A percentile compares a stretch with the other conserved stretches of the same genome.
These are phyloP conservation scores for Candida parachauliodes DNA, from an alignment of 805 yeast species.

Conservation along the genomic window DNA sequence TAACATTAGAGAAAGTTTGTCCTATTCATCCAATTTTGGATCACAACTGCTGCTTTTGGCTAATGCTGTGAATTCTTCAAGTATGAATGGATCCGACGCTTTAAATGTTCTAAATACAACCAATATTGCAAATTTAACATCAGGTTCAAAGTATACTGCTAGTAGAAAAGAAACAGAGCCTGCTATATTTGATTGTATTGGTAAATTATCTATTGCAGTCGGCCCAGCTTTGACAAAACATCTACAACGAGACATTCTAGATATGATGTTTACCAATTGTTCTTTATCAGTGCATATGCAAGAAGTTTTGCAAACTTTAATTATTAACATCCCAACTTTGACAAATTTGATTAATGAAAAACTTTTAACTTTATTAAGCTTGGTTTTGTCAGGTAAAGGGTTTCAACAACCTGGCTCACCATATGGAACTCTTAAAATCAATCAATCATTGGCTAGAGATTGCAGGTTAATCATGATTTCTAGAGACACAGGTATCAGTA, in stretches of 20 bases:
- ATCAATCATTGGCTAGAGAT: conserved; percentile 64
- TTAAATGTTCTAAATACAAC: conserved; percentile 2
- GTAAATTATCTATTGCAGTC: conserved; percentile 80
- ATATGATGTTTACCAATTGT: conserved; percentile 68
- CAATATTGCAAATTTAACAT: conserved; percentile 9
- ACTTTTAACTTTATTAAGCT: conserved; percentile 66
- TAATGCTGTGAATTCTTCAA: conserved; percentile 26
- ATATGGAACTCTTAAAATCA: conserved; percentile 55
- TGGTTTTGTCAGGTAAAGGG: conserved; percentile 73
- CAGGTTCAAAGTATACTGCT: conserved; percentile 50
- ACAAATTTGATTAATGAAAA: conserved; percentile 69
- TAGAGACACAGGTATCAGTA: conserved; percentile 57
- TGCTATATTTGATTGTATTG: conserved; percentile 84
- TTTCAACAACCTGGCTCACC: conserved; percentile 89
- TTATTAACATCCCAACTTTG: conserved; percentile 73
- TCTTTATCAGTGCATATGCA: conserved; percentile 83
- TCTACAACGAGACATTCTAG: conserved; percentile 75
- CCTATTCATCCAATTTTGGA: conserved; percentile 32
- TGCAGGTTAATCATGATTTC: conserved; percentile 72
- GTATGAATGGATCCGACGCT: conserved; percentile 7
- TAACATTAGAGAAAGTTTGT: conserved; percentile 74
- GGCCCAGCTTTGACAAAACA: conserved; percentile 93
- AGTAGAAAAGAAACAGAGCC: conserved; percentile 72
- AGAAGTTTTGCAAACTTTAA: conserved; percentile 64
- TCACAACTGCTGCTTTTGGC: conserved; percentile 41